Base-by-base conservation (phyloP, 2,329 filamentous ascomycete species). In the Ilyonectria sp. region DNA sequence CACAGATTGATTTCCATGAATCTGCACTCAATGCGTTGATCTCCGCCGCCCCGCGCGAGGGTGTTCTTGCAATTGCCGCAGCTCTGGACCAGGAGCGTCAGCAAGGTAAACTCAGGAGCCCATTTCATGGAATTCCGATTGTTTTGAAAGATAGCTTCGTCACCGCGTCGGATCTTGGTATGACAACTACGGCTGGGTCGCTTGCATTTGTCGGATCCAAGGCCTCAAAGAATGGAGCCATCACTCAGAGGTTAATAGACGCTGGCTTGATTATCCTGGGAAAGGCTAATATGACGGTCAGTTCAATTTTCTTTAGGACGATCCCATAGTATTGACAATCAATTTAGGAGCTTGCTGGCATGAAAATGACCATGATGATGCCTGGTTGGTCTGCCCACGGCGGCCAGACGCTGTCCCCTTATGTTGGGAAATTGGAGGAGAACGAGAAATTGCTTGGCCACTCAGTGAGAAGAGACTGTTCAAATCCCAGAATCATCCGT, bases 401-500 rank as follows among this genome's bases (percentile, higher is more conserved):
- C 5, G 73, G 78, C 19, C 75, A 79, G 63, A 77, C 74, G 1
- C 61, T 74, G 1, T 78, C 77, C 2, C 68, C 77, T 2, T 80
- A 79, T 60, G 65, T 76, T 4, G 53, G 68, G 8, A 53, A 47
- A 23, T 62, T 76, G 13, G 69, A 71, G 52, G 60, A 72, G 37
- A 69, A 73, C 13, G 60, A 63, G 33, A 44, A 21, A 6, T 5
- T 63, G 5, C 43, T 60, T 2, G 35, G 64, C 31, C 68, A 75
- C 15, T 71, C 72, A 2, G 74, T 75, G 4, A 67, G 65, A 55
- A 29, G 46, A 21, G 13, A 9, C 23, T 19, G 21, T n/a, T 44
- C 15, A 31, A 19, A 33, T 46, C 17, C 31, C 35, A 44, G 4
- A 1, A 3, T 8, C 13, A 37, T 33, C 8, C 9, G 2, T 47